phyloP scores from a whole-genome alignment of 129 eudicot genomes.

The Glebionis coronaria region DNA sequence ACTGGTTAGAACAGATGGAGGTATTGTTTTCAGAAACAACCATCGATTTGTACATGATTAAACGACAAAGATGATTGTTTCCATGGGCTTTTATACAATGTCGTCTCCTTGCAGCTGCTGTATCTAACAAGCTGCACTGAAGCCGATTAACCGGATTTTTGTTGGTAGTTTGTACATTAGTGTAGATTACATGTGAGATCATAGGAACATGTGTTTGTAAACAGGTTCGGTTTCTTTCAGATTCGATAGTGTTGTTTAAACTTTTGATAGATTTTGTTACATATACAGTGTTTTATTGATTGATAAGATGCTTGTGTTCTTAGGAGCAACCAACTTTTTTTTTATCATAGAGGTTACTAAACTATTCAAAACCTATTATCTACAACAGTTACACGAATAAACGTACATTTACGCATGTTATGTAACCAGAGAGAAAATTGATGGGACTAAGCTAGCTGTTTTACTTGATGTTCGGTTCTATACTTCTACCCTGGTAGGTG shows the following conservation, averaged over 20 bases:
- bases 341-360: not conserved
- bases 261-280: slow-evolving; percentile 18
- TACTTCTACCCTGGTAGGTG: slow-evolving; percentile 21
- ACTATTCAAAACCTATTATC: too few relatives aligned
- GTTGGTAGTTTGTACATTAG: slow-evolving; percentile 36
- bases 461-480: slow-evolving; percentile 16
- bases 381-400: not conserved
- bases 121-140: slow-evolving; percentile 50
- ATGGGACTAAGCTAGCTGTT: not conserved
- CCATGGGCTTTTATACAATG: slow-evolving; percentile 12
- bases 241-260: slow-evolving; percentile 10
- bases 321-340: not conserved
- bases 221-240: slow-evolving; percentile 10
- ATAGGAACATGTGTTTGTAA: slow-evolving; percentile 28
- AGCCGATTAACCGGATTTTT: slow-evolving; percentile 19
- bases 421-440: not conserved
- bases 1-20: slow-evolving; percentile 8
- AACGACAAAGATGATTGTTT: slow-evolving; percentile 18
- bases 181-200: slow-evolving; percentile 12
- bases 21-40: not conserved
- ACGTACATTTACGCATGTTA: not conserved
- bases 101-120: slow-evolving; percentile 43
- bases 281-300: not conserved
- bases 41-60: slow-evolving; percentile 33
- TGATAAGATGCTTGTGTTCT: not conserved